Base-by-base conservation (phyloP, 129 eudicot species). In the Artemisia argyi region DNA sequence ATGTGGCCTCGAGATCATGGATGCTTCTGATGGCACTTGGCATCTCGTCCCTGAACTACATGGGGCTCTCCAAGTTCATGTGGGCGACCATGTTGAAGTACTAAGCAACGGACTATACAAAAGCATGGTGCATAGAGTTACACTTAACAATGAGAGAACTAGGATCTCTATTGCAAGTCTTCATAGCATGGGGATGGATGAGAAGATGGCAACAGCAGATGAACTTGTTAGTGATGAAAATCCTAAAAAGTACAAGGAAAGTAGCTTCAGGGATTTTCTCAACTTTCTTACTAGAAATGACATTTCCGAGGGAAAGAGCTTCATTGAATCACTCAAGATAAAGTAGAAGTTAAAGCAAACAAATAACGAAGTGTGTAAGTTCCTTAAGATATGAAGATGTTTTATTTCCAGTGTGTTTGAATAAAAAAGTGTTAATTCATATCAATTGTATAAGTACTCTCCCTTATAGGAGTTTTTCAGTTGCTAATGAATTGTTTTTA, bases 71-170 rank as follows among this genome's bases (percentile, higher is more conserved):
- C 86, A 78, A 39, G 89, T 90, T 67, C 81, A 76, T 12, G 76
- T 85, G 0, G 94, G 91, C 0, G 95, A 91, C 78, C 95, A 88
- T 7, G 47, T 85, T 3, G 95, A 88, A 69, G 91, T 91, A n/a
- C 82, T 88, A 30, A 88, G 86, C 63, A 91, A 91, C 55, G 89
- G 95, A 15, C 48, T 69, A 15, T 87, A 85, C 81, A 83, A 80
- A 70, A 81, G 92, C 65, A 77, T 83, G 64, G 63, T 85, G 18
- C 95, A 91, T 51, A 74, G 83, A 63, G 97, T 78, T 12, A 73
- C 69, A 0, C 69, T 88, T 10, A 91, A 76, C 61, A 69, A 64
- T 6, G 79, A 85, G 22, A 82, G 11, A 63, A 74, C 78, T 5
- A 61, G 95, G 68, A 58, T 91, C 8, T 91, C 95, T 0, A 80